phyloP scores from a whole-genome alignment of 352 stramenopile species.

The Saprolegnia diclina region DNA sequence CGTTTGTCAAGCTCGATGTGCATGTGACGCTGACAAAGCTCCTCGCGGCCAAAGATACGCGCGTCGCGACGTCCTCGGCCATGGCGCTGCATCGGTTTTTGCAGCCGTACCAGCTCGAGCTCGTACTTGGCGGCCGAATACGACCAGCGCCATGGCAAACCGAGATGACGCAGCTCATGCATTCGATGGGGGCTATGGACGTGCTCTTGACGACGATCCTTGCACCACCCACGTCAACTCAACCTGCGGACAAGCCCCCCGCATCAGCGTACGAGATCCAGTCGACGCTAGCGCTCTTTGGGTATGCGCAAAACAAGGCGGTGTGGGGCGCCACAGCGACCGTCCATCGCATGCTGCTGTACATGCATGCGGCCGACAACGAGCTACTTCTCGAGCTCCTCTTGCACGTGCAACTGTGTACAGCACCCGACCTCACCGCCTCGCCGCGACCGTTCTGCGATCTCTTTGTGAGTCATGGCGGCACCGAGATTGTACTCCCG shows the following conservation, averaged over 20 bases:
- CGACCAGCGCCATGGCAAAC: not conserved
- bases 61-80: slow-evolving; percentile 5
- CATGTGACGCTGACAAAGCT: slow-evolving; percentile 21
- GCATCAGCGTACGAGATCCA: slow-evolving; percentile 21
- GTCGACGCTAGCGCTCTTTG: slow-evolving; percentile 14
- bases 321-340: not conserved
- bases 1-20: slow-evolving; percentile 26
- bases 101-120: slow-evolving; percentile 1
- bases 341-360: not conserved
- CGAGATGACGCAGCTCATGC: not conserved
- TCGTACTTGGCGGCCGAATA: not conserved
- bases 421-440: slow-evolving; percentile 2
- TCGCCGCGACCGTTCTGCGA: slow-evolving; percentile 14
- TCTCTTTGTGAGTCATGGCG: slow-evolving; percentile 7
- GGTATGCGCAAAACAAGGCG: not conserved
- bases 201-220: not conserved
- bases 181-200: not conserved
- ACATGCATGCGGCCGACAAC: not conserved
- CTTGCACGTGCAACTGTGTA: slow-evolving; percentile 22
- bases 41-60: slow-evolving; percentile 14
- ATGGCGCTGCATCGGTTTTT: slow-evolving; percentile 20
- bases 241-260: not conserved
- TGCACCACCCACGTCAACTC: not conserved
- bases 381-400: slow-evolving; percentile 19
- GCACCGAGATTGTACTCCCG: slow-evolving; percentile 4